Base-by-base conservation (phyloP, 345 rosid species). In the Viola odorata region DNA sequence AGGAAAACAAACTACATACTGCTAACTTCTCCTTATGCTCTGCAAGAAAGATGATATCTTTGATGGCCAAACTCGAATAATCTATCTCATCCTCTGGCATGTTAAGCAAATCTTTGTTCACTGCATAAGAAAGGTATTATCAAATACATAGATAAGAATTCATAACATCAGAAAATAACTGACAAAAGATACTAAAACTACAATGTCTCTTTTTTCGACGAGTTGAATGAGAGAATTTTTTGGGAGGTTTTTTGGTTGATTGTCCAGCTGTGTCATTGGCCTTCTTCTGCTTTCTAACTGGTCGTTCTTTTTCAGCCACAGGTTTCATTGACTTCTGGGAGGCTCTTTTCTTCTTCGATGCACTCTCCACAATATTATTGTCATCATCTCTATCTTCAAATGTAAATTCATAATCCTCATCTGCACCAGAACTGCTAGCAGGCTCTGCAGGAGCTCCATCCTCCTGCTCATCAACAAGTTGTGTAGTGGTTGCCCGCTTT, bases 201-300 rank as follows among this genome's bases (percentile, higher is more conserved):
- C 91, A 76, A 58, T 71, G 56, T 67, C 85, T 76, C 74, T 61
- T 87, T 67, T 75, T 83, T 48, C 90, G 78, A 52, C 82, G 87
- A 70, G 84, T 78, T 55, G 96, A 72, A 80, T 85, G 96, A 52
- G 89, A 67, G 68, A 92, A 89, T 67, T 84, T 92, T 78, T 83
- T 80, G 47, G 64, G 65, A n/a, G 78, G 78, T 50, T 75, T 66
- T 59, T 85, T 64, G 3, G 55, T 68, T 41, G 77, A 64, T 38
- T 79, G 60, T 65, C 67, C 85, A 14, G 75, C 42, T 57, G 76
- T 67, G 53, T 73, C 79, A 23, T 54, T 53, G 45, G 64, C 73
- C 49, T 59, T 78, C 67, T 72, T 76, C 41, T 77, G 66, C 78
- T 81, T 81, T 53, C 58, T 69, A 65, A 44, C 74, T 7, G 67